Evolutionary conservation across 2,329 filamentous ascomycete species (phyloP).

Genomic region (Epichloe festucae): DNA sequence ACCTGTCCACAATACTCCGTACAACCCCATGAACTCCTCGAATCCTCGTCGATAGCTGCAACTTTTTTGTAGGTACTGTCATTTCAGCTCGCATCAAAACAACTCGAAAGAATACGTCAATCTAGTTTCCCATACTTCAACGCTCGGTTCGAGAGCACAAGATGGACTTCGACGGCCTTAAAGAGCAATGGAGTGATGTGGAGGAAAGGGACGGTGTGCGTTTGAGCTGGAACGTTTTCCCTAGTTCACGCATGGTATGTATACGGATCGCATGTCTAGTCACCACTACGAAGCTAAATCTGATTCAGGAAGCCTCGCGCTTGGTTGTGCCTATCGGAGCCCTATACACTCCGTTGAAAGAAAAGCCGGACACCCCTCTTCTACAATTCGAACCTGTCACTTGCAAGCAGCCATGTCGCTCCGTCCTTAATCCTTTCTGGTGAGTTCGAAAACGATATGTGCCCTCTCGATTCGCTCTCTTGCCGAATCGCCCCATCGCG

Average conservation of each 20-base stretch:
- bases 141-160: not conserved
- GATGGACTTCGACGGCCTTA: constrained; percentile 89
- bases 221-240: constrained; percentile 97
- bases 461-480: not conserved
- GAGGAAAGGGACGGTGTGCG: constrained; percentile 94
- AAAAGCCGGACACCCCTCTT: constrained; percentile 78
- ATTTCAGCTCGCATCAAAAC: not conserved
- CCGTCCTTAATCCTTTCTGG: constrained; percentile 95
- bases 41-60: not conserved
- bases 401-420: constrained; percentile 91
- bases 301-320: constrained; percentile 69
- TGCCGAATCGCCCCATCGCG: not conserved
- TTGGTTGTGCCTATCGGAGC: constrained; percentile 93
- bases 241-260: constrained; percentile 87
- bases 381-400: constrained; percentile 94
- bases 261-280: not conserved
- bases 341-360: constrained; percentile 89
- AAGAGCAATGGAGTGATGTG: constrained; percentile 92
- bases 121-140: not conserved
- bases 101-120: not conserved
- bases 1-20: not conserved
- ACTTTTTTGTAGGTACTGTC: not conserved
- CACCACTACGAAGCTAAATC: not conserved
- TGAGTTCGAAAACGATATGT: constrained; percentile 30
- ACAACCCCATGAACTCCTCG: not conserved